phyloP scores from a whole-genome alignment of 768 basidiomycete species.

The Ramaria sp. region DNA sequence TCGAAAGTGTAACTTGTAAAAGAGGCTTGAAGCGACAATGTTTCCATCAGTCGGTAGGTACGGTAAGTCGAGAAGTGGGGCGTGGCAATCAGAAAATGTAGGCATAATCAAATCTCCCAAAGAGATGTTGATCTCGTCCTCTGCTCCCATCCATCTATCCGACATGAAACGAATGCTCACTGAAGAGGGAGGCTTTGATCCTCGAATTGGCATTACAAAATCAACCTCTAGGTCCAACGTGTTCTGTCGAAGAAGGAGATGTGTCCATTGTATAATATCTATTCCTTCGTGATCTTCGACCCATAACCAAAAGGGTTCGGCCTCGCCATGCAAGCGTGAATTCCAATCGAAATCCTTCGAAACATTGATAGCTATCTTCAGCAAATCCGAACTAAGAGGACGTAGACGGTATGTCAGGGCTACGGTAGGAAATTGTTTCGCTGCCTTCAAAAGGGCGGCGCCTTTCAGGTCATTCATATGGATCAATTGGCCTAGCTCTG shows the following conservation, averaged over 20 bases:
- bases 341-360: slow-evolving; percentile 73
- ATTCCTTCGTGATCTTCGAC: slow-evolving; percentile 75
- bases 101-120: slow-evolving; percentile 76
- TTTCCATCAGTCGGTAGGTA: slow-evolving; percentile 47
- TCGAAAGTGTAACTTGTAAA: slow-evolving; percentile 35
- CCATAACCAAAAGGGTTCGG: slow-evolving; percentile 95
- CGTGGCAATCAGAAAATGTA: slow-evolving; percentile 37
- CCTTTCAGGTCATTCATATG: slow-evolving; percentile 85
- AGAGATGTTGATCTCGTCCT: slow-evolving; percentile 54
- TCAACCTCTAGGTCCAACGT: slow-evolving; percentile 52
- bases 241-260: slow-evolving; percentile 58
- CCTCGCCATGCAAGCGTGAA: slow-evolving; percentile 54
- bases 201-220: slow-evolving; percentile 70
- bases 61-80: slow-evolving; percentile 60
- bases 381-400: slow-evolving; percentile 75
- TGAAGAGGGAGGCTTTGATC: slow-evolving; percentile 44
- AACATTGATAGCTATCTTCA: slow-evolving; percentile 61
- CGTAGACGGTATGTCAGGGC: slow-evolving; percentile 56
- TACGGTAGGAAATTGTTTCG: slow-evolving; percentile 74
- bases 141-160: slow-evolving; percentile 89
- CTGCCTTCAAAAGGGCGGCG: slow-evolving; percentile 61
- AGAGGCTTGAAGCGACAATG: slow-evolving; percentile 29
- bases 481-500: slow-evolving; percentile 65
- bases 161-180: slow-evolving; percentile 74
- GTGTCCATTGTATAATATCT: slow-evolving; percentile 72